Conservation (phyloP, 1,284 basidiomycete species). For the Veloboletus limbatus region DNA sequence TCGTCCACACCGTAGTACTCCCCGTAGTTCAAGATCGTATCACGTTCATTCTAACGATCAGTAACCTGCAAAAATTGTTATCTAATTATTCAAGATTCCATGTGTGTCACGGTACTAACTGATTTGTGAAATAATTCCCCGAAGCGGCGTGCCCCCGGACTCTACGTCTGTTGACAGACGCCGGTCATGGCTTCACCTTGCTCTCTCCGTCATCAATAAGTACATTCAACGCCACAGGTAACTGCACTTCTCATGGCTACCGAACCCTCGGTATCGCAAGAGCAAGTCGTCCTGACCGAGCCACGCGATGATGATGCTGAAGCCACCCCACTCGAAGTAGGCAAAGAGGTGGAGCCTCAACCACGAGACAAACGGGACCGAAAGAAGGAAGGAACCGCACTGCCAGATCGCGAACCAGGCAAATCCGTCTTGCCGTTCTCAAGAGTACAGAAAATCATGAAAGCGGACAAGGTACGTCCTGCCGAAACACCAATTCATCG, state of each 20-base stretch:
- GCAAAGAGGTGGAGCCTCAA: constrained; percentile 9
- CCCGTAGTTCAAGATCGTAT: no score
- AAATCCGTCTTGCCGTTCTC: constrained; percentile 68
- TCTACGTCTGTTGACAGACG: constrained; percentile 7
- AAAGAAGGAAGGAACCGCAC: constrained; percentile 20
- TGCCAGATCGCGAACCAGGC: constrained; percentile 47
- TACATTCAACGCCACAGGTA: not conserved
- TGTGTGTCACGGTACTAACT: no score
- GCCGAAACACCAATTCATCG: not conserved
- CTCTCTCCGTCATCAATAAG: not conserved
- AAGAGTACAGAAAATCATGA: constrained; percentile 75
- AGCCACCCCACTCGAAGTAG: not conserved
- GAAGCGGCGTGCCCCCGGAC: no score
- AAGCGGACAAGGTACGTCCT: constrained; percentile 65
- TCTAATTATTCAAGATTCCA: no score
- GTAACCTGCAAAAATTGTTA: no score
- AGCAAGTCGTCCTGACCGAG: constrained; percentile 7
- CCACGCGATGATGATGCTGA: constrained; percentile 17
- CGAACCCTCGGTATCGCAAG: constrained; percentile 10
- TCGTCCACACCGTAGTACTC: constrained; percentile 64
- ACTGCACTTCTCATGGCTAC: constrained; percentile 15
- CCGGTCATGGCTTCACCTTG: constrained; percentile 1
- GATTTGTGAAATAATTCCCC: no score
- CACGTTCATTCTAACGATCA: no score
- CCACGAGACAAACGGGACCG: constrained; percentile 17